Conservation (phyloP, 495 filamentous ascomycete genomes). For the Geopyxis carbonaria region DNA sequence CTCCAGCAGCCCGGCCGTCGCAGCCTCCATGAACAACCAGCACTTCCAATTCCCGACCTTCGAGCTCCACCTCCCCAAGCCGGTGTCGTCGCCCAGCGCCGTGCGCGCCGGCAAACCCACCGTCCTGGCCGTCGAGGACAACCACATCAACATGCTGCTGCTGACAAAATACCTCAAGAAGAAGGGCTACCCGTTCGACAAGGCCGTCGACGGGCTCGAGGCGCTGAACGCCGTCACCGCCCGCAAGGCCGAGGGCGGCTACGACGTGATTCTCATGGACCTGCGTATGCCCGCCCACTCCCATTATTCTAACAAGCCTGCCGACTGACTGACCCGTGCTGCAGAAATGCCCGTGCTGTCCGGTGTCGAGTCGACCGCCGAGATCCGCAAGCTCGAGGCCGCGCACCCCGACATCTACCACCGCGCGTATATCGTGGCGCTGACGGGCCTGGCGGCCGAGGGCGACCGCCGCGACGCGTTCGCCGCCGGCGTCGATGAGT, state of each 20-base stretch:
- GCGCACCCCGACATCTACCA: constrained; percentile 8
- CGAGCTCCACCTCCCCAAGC: background rate
- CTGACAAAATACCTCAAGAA: constrained; percentile 40
- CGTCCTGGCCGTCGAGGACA: constrained; percentile 32
- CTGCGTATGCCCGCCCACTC: constrained; percentile 10
- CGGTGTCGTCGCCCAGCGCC: background rate
- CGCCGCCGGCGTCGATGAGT: constrained; percentile 50
- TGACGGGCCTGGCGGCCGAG: constrained; percentile 49
- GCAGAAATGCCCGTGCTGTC: constrained; percentile 58
- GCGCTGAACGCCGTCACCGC: constrained; percentile 41
- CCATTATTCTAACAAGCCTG: background rate
- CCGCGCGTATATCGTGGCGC: constrained; percentile 42
- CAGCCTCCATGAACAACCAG: background rate
- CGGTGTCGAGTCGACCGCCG: constrained; percentile 44
- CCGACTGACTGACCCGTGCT: constrained; percentile 6
- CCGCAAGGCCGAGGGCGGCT: constrained; percentile 18
- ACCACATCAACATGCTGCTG: constrained; percentile 30
- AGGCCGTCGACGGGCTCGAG: constrained; percentile 41
- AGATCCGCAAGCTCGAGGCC: constrained; percentile 44
- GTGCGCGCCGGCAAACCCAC: constrained; percentile 1
- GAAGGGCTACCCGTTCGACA: constrained; percentile 33
- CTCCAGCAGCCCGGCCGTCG: background rate
- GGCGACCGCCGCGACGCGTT: constrained; percentile 50
- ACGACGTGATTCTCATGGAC: constrained; percentile 32
- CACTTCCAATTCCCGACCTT: background rate